phyloP scores from a whole-genome alignment of 768 basidiomycete genomes.

The Brasilioporus rufonigricans region DNA sequence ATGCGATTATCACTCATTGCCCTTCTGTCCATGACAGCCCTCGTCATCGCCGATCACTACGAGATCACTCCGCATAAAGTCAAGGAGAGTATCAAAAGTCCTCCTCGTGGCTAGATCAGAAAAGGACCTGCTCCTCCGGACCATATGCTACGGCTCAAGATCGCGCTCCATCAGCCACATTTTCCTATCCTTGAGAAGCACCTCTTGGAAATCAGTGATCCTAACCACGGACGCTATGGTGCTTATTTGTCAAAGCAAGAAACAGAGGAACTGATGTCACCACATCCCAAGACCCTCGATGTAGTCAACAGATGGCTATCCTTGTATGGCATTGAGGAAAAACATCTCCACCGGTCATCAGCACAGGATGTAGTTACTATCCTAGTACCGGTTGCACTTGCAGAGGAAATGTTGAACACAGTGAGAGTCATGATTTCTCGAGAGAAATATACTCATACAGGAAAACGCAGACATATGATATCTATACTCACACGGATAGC shows the following conservation, averaged over 20 bases:
- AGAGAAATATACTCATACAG: neutral
- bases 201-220: conserved; percentile 56
- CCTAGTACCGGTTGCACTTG: conserved; percentile 53
- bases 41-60: conserved; percentile 12
- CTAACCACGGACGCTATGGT: conserved; percentile 52
- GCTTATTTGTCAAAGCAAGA: conserved; percentile 63
- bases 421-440: conserved; percentile 34
- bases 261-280: conserved; percentile 59
- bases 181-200: conserved; percentile 50
- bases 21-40: conserved; percentile 11
- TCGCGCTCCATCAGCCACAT: conserved; percentile 54
- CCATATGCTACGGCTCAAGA: conserved; percentile 52
- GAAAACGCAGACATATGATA: neutral
- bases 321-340: conserved; percentile 49
- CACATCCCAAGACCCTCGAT: conserved; percentile 49
- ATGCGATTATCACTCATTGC: conserved; percentile 15
- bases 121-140: conserved; percentile 42
- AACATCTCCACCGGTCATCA: conserved; percentile 51
- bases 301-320: conserved; percentile 62
- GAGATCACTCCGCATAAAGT: conserved; percentile 29
- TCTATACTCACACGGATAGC: conserved; percentile 37
- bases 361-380: conserved; percentile 70
- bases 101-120: conserved; percentile 50
- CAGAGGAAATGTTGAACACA: conserved; percentile 71
- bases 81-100: conserved; percentile 46